These are phyloP conservation scores for Pisolithus marmoratus DNA, from an alignment of 768 basidiomycete genomes.

Conservation along the genomic window DNA sequence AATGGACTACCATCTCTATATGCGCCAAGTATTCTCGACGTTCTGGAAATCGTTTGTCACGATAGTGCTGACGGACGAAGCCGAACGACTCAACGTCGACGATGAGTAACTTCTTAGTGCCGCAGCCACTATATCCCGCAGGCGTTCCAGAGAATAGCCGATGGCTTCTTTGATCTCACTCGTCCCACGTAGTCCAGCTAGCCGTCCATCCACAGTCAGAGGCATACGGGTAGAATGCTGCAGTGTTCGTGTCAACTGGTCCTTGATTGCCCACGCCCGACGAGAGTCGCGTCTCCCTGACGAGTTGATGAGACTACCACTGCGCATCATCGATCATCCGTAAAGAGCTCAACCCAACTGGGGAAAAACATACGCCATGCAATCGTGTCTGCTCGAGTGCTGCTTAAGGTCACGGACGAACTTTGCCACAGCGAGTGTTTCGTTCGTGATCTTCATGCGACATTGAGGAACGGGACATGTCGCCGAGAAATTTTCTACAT, in stretches of 20 bases:
- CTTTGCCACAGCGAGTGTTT: conserved; percentile 37
- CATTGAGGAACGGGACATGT: conserved; percentile 37
- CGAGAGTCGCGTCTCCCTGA: conserved; percentile 19
- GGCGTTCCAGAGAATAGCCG: conserved; percentile 20
- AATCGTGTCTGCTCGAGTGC: conserved; percentile 14
- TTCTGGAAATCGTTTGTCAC: conserved; percentile 18
- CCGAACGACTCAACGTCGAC: conserved; percentile 17
- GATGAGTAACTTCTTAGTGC: conserved; percentile 14
- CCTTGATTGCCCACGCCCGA: conserved; percentile 25
- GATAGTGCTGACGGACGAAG: not conserved
- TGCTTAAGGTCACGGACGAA: conserved; percentile 35
- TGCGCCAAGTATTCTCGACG: conserved; percentile 41
- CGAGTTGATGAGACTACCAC: conserved; percentile 32
- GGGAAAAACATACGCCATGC: conserved; percentile 31
- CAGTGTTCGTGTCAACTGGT: conserved; percentile 18
- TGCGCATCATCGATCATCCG: conserved; percentile 6
- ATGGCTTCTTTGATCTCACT: conserved; percentile 21
- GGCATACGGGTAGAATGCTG: conserved; percentile 9
- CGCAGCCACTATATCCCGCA: conserved; percentile 15
- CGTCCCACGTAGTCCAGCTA: conserved; percentile 20
- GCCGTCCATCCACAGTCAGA: conserved; percentile 9
- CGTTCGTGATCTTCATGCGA: conserved; percentile 34
- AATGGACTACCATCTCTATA: conserved; percentile 48
- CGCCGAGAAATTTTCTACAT: conserved; percentile 38
- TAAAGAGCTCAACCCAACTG: not conserved